Evolutionary conservation across 2,329 filamentous ascomycete species (phyloP), one percentile per base, ranked within the genome.

Genomic region (Venturia effusa): DNA sequence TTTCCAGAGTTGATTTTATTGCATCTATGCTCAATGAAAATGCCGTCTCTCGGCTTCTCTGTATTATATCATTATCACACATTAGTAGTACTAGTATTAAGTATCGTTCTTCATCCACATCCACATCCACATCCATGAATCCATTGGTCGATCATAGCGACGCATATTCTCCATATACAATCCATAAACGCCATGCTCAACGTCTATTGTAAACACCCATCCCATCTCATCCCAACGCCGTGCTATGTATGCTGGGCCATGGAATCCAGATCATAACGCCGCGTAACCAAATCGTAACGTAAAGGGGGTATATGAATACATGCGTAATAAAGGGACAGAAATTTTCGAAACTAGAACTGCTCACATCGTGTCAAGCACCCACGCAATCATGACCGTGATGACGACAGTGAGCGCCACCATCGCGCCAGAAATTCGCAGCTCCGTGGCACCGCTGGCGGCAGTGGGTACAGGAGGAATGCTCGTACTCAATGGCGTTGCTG

Each of bases 231-330:
- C n/a, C n/a, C n/a, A 43, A 45, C 41, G 19, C 41, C 41, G 10
- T 22, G 41, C 41, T n/a, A n/a, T n/a, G n/a, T n/a, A n/a, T n/a
- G n/a, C n/a, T n/a, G n/a, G n/a, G n/a, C n/a, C n/a, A n/a, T n/a
- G n/a, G n/a, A n/a, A n/a, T n/a, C n/a, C n/a, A n/a, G n/a, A n/a
- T n/a, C n/a, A n/a, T n/a, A n/a, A n/a, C n/a, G n/a, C n/a, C n/a
- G n/a, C n/a, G n/a, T n/a, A n/a, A n/a, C n/a, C n/a, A 24, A 70
- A 94, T 97, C 71, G 83, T 70, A 30, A 37, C 22, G 15, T 41
- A 43, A 27, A 41, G 17, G 43, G 40, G 60, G 39, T 45, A 37
- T 62, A 62, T 22, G n/a, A 17, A 22, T 30, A 41, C 32, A 17
- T 51, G 13, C 40, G 19, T 59, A 19, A 61, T n/a, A 61, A 41